These are phyloP conservation scores for Dioscorea dumetorum DNA, from an alignment of 106 monocot species.

Conservation along the genomic window DNA sequence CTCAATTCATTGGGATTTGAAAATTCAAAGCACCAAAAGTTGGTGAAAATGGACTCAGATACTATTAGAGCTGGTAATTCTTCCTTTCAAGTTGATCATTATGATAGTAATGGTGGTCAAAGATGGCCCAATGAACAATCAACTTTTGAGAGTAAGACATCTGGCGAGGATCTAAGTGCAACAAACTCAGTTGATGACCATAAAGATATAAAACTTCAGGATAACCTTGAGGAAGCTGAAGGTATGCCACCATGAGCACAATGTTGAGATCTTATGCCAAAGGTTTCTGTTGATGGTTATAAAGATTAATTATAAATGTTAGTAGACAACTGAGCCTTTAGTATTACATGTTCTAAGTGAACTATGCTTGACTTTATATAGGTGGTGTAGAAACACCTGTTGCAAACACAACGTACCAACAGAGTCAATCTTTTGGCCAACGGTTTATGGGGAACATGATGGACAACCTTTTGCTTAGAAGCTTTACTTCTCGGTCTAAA, in stretches of 20 bases:
- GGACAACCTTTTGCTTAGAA: slow-evolving; percentile 85
- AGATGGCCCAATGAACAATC: slow-evolving; percentile 4
- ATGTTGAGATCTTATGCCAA: no score
- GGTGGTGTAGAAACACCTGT: slow-evolving; percentile 28
- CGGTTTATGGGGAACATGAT: slow-evolving; percentile 80
- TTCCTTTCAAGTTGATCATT: slow-evolving; percentile 24
- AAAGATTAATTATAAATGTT: no score
- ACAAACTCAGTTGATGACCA: slow-evolving; percentile 18
- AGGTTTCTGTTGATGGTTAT: no score
- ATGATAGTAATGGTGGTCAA: slow-evolving; percentile 22
- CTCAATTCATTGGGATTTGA: slow-evolving; percentile 86
- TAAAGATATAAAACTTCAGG: slow-evolving; percentile 20
- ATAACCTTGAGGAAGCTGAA: slow-evolving; percentile 48
- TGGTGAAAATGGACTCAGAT: slow-evolving; percentile 18
- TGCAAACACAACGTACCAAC: slow-evolving; percentile 34
- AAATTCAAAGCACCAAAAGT: slow-evolving; percentile 31
- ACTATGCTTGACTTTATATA: neutral
- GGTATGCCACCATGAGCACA: slow-evolving; percentile 24
- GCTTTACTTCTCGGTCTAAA: slow-evolving; percentile 70
- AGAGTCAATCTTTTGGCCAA: slow-evolving; percentile 83
- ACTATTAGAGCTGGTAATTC: slow-evolving; percentile 13
- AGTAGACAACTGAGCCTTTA: no score
- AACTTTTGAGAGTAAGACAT: slow-evolving; percentile 21
- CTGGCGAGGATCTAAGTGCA: slow-evolving; percentile 12
- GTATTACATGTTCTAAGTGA: no score